Conservation (phyloP, 208 protist genomes). For the Porcisia hertigi region DNA sequence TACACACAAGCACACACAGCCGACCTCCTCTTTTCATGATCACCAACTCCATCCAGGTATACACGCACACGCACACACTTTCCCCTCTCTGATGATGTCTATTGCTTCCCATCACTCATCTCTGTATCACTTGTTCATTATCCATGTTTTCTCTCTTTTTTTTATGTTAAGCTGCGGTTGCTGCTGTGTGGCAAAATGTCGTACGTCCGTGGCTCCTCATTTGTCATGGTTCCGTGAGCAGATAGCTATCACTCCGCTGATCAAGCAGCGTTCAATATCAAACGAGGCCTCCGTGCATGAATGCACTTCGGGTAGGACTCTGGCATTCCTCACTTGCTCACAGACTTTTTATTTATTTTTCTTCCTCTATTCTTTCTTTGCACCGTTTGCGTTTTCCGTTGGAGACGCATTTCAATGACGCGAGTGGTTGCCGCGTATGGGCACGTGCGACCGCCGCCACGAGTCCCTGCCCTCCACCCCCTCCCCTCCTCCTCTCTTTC, state of each 20-base stretch:
- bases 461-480: too few relatives aligned
- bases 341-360: too few relatives aligned
- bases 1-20: background rate
- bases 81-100: background rate
- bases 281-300: background rate
- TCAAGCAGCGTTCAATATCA: background rate
- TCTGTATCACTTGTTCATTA: background rate
- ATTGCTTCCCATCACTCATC: background rate
- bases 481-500: too few relatives aligned
- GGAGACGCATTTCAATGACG: too few relatives aligned
- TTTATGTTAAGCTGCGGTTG: background rate
- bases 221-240: background rate
- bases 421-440: too few relatives aligned
- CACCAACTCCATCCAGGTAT: background rate
- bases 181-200: background rate
- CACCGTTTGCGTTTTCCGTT: too few relatives aligned
- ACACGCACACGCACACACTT: conserved; percentile 3
- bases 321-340: too few relatives aligned
- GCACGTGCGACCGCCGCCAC: too few relatives aligned
- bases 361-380: too few relatives aligned
- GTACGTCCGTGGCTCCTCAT: background rate
- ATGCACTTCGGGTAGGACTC: background rate
- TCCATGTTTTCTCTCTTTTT: background rate
- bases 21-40: background rate
- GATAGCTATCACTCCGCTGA: background rate